These are phyloP conservation scores for Diaporthe caulivora DNA, from an alignment of 2,329 filamentous ascomycete genomes.

Conservation along the genomic window DNA sequence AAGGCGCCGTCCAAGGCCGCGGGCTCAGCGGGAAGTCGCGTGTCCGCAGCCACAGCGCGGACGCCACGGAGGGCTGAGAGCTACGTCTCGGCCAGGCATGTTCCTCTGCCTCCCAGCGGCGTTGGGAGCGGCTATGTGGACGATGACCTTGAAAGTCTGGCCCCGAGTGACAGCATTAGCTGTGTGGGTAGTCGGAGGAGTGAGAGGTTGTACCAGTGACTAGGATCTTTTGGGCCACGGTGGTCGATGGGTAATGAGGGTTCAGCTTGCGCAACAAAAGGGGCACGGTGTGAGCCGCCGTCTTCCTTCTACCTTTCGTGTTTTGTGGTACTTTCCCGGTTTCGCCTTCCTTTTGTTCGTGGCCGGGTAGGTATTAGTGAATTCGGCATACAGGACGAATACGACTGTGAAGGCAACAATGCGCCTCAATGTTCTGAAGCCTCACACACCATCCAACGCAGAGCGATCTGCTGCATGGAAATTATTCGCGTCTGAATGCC, in stretches of 20 bases:
- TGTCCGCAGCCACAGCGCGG: constrained; percentile 42
- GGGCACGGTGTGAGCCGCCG: neutral
- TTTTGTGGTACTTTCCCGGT: neutral
- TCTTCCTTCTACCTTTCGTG: neutral
- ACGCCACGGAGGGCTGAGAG: constrained; percentile 42
- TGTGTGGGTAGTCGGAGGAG: constrained; percentile 63
- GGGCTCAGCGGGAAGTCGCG: constrained; percentile 44
- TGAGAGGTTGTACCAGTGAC: constrained; percentile 46
- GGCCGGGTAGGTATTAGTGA: constrained; percentile 24
- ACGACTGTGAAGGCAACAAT: constrained; percentile 2
- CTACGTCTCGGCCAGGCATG: constrained; percentile 49
- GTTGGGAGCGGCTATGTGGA: constrained; percentile 58
- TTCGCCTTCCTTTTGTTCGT: constrained; percentile 15
- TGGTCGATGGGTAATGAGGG: neutral
- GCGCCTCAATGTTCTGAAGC: neutral
- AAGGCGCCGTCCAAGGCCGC: constrained; percentile 42
- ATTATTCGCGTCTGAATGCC: neutral
- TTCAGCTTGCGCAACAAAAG: neutral
- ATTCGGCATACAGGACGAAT: constrained; percentile 28
- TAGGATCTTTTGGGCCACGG: neutral
- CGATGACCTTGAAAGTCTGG: constrained; percentile 66
- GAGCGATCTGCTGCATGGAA: constrained; percentile 32
- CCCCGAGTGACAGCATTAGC: constrained; percentile 73
- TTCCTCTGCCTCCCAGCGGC: constrained; percentile 57
- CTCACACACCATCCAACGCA: constrained; percentile 11